These are phyloP conservation scores for Lactuca saligna DNA, from an alignment of 129 eudicot genomes.

Conservation along the genomic window DNA sequence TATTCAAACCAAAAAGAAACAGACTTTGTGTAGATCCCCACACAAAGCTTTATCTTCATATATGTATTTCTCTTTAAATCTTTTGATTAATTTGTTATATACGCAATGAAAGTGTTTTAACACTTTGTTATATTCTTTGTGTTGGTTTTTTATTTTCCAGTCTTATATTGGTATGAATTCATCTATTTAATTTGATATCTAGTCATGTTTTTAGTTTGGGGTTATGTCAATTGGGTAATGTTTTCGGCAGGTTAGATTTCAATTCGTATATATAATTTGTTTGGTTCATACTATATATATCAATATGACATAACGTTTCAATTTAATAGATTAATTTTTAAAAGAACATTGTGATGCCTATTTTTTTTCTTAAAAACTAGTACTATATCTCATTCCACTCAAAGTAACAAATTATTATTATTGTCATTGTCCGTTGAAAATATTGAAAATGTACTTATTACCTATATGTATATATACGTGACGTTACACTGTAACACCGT, in stretches of 20 bases:
- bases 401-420: neutral
- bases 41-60: constrained; percentile 18
- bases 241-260: neutral
- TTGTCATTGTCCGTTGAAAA: no score
- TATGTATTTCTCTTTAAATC: neutral
- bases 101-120: neutral
- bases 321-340: no score
- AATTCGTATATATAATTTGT: neutral
- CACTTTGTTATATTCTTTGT: neutral
- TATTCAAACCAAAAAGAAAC: constrained; percentile 34
- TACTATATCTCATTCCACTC: neutral
- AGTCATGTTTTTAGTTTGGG: neutral
- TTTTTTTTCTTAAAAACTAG: neutral
- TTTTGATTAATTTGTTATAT: constrained; percentile 14
- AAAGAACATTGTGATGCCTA: neutral
- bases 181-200: neutral
- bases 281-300: neutral
- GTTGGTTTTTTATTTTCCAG: neutral
- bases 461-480: neutral
- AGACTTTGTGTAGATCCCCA: constrained; percentile 26
- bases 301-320: neutral
- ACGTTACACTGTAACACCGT: neutral
- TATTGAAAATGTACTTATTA: no score
- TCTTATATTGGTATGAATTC: neutral
- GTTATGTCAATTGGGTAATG: neutral